phyloP scores from a whole-genome alignment of 2,329 filamentous ascomycete genomes.

The Aspergillus sp. region DNA sequence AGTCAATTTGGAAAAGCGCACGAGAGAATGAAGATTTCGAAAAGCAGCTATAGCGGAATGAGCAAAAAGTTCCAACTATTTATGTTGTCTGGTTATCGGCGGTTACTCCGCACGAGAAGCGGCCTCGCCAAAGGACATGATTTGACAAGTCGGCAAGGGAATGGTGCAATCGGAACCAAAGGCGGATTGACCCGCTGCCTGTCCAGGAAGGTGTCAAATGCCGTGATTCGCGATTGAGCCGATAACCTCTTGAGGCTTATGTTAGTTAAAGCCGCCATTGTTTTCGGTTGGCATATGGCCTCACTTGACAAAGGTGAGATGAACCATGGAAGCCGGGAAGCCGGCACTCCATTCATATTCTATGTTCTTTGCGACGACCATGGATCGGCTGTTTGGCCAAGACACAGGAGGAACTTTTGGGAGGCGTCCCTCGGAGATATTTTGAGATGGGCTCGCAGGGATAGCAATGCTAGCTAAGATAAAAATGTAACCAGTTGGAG shows the following conservation, averaged over 20 bases:
- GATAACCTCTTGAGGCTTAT: neutral
- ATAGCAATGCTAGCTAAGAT: too few species aligned
- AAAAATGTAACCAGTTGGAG: neutral
- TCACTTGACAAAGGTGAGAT: neutral
- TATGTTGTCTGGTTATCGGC: neutral
- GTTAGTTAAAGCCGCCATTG: neutral
- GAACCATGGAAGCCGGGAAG: neutral
- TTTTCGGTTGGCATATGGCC: neutral
- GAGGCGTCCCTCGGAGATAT: too few species aligned
- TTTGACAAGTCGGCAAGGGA: neutral
- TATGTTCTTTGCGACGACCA: neutral
- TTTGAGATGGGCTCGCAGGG: too few species aligned
- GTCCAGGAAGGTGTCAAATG: neutral
- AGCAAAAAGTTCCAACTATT: neutral
- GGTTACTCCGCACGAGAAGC: neutral
- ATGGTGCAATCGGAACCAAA: neutral
- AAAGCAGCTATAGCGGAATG: neutral
- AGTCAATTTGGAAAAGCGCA: neutral
- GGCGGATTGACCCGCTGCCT: neutral
- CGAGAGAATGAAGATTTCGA: neutral
- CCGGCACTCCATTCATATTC: neutral
- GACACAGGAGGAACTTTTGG: neutral
- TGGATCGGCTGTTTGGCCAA: neutral
- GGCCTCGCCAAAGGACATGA: neutral
- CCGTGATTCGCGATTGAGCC: neutral